A percentile compares a stretch with the other conserved stretches of the same genome.
Conservation (phyloP, 2,329 filamentous ascomycete species). For the Geosmithia morbida region DNA sequence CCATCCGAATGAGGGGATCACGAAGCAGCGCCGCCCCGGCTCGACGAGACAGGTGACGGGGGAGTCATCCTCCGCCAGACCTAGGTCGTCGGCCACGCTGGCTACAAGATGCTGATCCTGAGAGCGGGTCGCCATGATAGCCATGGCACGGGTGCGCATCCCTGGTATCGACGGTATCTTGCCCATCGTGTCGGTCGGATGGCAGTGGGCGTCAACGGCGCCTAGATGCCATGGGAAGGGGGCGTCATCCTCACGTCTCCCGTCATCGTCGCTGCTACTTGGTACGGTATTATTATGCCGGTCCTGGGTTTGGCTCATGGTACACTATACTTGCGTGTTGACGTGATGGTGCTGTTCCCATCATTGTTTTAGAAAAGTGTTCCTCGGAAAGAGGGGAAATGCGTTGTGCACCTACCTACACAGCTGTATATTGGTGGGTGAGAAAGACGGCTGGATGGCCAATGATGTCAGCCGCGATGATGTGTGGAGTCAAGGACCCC, state of each 20-base stretch:
- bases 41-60: neutral
- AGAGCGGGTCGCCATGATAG: slow-evolving; percentile 63
- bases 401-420: neutral
- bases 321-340: too few species aligned
- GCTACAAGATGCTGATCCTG: slow-evolving; percentile 65
- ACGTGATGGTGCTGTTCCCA: neutral
- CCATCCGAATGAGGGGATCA: slow-evolving; percentile 69
- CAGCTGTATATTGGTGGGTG: too few species aligned
- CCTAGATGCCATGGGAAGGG: slow-evolving; percentile 56
- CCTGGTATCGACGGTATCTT: slow-evolving; percentile 38
- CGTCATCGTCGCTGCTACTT: neutral
- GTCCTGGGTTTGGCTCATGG: neutral
- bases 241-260: neutral
- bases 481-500: neutral
- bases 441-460: neutral
- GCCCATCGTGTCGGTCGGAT: slow-evolving; percentile 66
- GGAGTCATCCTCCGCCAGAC: neutral
- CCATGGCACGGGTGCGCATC: slow-evolving; percentile 54
- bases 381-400: neutral
- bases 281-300: neutral
- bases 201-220: slow-evolving; percentile 69
- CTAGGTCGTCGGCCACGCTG: slow-evolving; percentile 19
- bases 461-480: neutral
- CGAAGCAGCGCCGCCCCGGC: slow-evolving; percentile 7
- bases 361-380: neutral